Evolutionary conservation across 345 rosid genomes (phyloP).

Genomic region (Lepidium sativum): DNA sequence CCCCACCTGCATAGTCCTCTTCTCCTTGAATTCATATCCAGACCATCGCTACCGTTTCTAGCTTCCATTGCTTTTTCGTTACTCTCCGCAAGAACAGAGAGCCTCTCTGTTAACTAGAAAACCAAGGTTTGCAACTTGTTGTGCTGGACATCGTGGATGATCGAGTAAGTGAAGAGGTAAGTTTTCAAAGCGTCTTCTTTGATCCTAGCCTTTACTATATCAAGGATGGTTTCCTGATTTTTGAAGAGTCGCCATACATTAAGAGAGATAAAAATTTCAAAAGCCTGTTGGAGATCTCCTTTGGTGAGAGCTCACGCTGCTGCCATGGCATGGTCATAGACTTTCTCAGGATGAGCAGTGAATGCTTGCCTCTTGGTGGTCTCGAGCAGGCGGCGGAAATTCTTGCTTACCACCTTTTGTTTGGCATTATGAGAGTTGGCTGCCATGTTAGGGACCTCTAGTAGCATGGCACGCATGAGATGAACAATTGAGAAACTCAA

Average conservation of each 20-base stretch:
- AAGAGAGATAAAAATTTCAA: constrained; percentile 55
- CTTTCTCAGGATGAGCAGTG: constrained; percentile 79
- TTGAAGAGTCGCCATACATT: constrained; percentile 76
- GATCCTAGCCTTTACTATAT: constrained; percentile 65
- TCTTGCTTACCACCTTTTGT: constrained; percentile 72
- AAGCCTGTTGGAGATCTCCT: constrained; percentile 70
- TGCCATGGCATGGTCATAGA: constrained; percentile 84
- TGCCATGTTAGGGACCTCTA: constrained; percentile 92
- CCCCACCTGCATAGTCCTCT: constrained; percentile 52
- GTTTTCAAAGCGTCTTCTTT: constrained; percentile 89
- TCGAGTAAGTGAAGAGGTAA: constrained; percentile 56
- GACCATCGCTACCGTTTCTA: constrained; percentile 53
- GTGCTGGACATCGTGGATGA: constrained; percentile 70
- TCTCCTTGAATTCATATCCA: constrained; percentile 56
- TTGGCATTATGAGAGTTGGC: constrained; percentile 54
- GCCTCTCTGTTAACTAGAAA: constrained; percentile 72
- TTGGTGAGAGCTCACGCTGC: constrained; percentile 68
- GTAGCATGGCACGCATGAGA: constrained; percentile 83
- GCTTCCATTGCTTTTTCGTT: constrained; percentile 78
- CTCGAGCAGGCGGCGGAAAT: constrained; percentile 69
- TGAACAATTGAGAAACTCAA: constrained; percentile 93
- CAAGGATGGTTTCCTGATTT: constrained; percentile 47
- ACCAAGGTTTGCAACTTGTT: constrained; percentile 69
- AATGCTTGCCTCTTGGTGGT: constrained; percentile 74
- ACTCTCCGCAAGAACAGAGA: constrained; percentile 57